phyloP scores from a whole-genome alignment of 2,329 filamentous ascomycete species.

The Phialemoniopsis sp. region DNA sequence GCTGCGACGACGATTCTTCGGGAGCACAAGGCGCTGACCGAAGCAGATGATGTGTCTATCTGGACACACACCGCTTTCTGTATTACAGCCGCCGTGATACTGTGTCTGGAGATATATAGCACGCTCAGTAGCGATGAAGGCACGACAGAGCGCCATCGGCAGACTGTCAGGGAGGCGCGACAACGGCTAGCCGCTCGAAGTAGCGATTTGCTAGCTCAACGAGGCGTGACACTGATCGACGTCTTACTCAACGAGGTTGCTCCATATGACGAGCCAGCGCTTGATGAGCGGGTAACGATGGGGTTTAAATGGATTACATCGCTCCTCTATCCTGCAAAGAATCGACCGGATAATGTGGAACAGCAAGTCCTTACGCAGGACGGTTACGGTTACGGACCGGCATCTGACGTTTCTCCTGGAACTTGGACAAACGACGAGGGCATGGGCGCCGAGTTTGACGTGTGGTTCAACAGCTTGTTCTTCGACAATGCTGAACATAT shows the following conservation, averaged over 20 bases:
- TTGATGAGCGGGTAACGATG: no score
- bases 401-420: no score
- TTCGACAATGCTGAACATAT: slow-evolving; percentile 16
- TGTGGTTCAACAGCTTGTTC: no score
- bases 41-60: slow-evolving; percentile 12
- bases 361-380: no score
- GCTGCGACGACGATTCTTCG: slow-evolving; percentile 28
- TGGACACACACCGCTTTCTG: slow-evolving; percentile 21
- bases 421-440: no score
- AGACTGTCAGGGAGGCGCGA: slow-evolving; percentile 9
- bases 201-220: slow-evolving; percentile 12
- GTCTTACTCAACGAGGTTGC: not conserved
- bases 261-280: no score
- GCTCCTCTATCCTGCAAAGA: no score
- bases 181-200: slow-evolving; percentile 9
- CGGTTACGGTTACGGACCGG: no score
- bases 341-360: no score
- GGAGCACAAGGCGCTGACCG: slow-evolving; percentile 13
- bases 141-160: slow-evolving; percentile 5
- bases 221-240: slow-evolving; percentile 14
- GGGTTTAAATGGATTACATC: no score
- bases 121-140: slow-evolving; percentile 4
- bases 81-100: slow-evolving; percentile 16
- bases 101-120: slow-evolving; percentile 13
- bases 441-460: no score